Evolutionary conservation across 78 protist genomes (phyloP).

Genomic region (Dictyostelium citrinum): DNA sequence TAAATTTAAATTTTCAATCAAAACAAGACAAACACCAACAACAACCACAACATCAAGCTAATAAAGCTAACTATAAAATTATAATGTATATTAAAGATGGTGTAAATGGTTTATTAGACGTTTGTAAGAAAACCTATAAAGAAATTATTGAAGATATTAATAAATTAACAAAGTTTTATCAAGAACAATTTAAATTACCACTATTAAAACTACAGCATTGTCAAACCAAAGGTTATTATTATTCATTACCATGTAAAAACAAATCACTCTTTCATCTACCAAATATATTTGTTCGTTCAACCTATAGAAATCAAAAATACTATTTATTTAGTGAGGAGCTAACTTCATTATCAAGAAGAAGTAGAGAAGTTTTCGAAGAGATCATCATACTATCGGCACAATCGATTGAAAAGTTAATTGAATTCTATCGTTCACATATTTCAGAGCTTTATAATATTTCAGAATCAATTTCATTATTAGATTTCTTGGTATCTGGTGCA

Average conservation of each 20-base stretch:
- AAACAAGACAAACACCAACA: neutral
- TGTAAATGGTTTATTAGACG: slow-evolving; percentile 67
- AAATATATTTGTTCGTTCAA: neutral
- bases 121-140: slow-evolving; percentile 65
- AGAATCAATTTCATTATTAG: slow-evolving; percentile 50
- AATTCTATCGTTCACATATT: slow-evolving; percentile 6
- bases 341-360: slow-evolving; percentile 30
- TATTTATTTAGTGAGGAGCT: slow-evolving; percentile 20
- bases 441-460: slow-evolving; percentile 38
- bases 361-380: slow-evolving; percentile 65
- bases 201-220: slow-evolving; percentile 18
- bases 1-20: neutral
- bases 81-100: slow-evolving; percentile 59
- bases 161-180: slow-evolving; percentile 26
- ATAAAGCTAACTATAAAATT: neutral
- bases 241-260: slow-evolving; percentile 33
- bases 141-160: slow-evolving; percentile 55
- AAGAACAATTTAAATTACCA: slow-evolving; percentile 36
- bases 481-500: slow-evolving; percentile 7
- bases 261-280: slow-evolving; percentile 48
- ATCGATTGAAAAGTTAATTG: neutral
- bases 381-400: slow-evolving; percentile 6
- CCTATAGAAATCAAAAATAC: slow-evolving; percentile 1
- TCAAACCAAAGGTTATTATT: slow-evolving; percentile 16
- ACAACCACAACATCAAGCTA: neutral